phyloP scores from a whole-genome alignment of 768 basidiomycete genomes.

The Butyriboletus loyo region DNA sequence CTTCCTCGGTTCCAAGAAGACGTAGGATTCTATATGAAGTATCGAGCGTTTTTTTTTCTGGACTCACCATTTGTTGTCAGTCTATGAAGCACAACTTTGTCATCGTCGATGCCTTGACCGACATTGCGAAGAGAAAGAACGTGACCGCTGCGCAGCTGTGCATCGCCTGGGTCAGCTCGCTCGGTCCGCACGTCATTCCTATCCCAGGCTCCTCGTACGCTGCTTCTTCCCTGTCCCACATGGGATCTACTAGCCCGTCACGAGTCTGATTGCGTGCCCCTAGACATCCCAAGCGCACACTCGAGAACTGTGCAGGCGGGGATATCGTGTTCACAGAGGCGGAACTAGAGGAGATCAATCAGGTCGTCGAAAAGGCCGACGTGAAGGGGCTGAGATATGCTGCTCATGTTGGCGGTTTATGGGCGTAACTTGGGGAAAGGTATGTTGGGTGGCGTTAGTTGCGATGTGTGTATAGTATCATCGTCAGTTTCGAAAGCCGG shows the following conservation, averaged over 20 bases:
- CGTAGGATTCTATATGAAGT: neutral
- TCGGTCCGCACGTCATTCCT: slow-evolving; percentile 45
- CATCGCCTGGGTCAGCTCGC: slow-evolving; percentile 42
- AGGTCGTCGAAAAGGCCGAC: slow-evolving; percentile 34
- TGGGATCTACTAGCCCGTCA: slow-evolving; percentile 12
- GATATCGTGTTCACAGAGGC: slow-evolving; percentile 38
- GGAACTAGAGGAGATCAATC: slow-evolving; percentile 41
- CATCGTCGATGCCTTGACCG: slow-evolving; percentile 41
- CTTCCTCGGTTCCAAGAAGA: slow-evolving; percentile 47
- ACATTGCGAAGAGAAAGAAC: slow-evolving; percentile 40
- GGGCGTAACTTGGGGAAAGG: slow-evolving; percentile 21
- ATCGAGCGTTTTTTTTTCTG: no score
- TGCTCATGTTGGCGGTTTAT: slow-evolving; percentile 19
- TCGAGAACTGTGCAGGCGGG: slow-evolving; percentile 44
- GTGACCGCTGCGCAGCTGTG: slow-evolving; percentile 42
- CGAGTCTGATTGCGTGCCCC: neutral
- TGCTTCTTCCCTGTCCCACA: neutral
- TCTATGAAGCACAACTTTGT: slow-evolving; percentile 37
- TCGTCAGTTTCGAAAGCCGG: neutral
- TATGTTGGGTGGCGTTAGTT: neutral
- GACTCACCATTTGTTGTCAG: neutral
- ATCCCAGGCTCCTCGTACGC: slow-evolving; percentile 47
- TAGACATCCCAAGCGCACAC: slow-evolving; percentile 37
- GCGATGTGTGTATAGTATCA: neutral
- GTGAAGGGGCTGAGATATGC: slow-evolving; percentile 43